Evolutionary conservation across 106 monocot genomes (phyloP).

Genomic region (Chionographis japonica): DNA sequence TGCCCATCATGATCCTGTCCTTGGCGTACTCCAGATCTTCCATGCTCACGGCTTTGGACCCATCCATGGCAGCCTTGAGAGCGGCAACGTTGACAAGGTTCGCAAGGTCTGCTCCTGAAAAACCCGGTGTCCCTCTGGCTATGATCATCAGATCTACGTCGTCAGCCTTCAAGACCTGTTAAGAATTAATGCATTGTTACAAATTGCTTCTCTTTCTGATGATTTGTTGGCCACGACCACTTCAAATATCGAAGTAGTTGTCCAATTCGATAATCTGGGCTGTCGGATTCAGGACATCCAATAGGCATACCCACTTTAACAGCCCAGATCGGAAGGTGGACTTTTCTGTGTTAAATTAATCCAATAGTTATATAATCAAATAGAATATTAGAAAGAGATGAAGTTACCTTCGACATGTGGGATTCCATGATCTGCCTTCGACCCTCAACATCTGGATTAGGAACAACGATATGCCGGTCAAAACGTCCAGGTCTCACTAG

Average conservation of each 20-base stretch:
- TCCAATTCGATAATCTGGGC: too few relatives aligned
- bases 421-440: constrained; percentile 85
- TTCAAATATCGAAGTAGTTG: too few relatives aligned
- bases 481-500: constrained; percentile 95
- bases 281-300: too few relatives aligned
- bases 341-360: too few relatives aligned
- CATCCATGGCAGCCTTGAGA: constrained; percentile 98
- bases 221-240: too few relatives aligned
- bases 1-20: constrained; percentile 99
- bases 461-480: constrained; percentile 96
- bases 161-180: constrained; percentile 75
- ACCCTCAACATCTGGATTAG: constrained; percentile 97
- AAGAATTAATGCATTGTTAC: background rate
- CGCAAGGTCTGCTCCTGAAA: constrained; percentile 97
- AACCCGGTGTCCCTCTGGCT: constrained; percentile 92
- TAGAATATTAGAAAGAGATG: too few relatives aligned
- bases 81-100: constrained; percentile 94
- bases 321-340: too few relatives aligned
- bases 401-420: constrained; percentile 94
- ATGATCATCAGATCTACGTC: constrained; percentile 92
- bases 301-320: too few relatives aligned
- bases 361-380: too few relatives aligned
- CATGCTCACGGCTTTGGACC: constrained; percentile 89
- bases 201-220: too few relatives aligned
- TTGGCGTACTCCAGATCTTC: constrained; percentile 90